Evolutionary conservation across 1,284 basidiomycete species (phyloP), one percentile per base, ranked within the genome.

Genomic region (Wolfiporia cocos): DNA sequence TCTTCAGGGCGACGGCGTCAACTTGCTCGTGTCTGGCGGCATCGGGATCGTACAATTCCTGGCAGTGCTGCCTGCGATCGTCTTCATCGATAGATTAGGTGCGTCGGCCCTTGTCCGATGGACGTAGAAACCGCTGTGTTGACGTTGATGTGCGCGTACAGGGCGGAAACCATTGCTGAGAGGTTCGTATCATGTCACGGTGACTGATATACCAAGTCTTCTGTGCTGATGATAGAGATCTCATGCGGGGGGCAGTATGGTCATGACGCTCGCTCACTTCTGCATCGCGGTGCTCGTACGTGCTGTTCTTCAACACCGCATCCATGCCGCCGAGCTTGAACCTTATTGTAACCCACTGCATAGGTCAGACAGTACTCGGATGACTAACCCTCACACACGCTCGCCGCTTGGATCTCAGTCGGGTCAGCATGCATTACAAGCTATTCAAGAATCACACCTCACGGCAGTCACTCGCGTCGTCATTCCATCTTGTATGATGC

Each of bases 21-120:
- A 76, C 0, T 67, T 91, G 0, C 53, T 87, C 22, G 80, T 83
- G 1, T 76, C 84, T 0, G 86, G 86, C 20, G 86, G 88, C 0
- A 78, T 90, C 49, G 86, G 85, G n/a, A 74, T 91, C 47, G 74
- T 84, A 7, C 86, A 90, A 53, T 78, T 87, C 49, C 43, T 90
- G 6, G 81, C 85, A 6, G 86, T 86, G 0, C 60, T 86, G 15
- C 87, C 87, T 12, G 81, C 77, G 1, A 86, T 91, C 34, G 49
- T 80, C 7, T 81, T 71, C 47, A 78, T 90, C 37, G 87, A 90
- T 57, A 66, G 64, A n/a, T 66, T 81, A 59, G 90, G 89, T 79
- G 49, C n/a, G 70, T 59, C 6, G 14, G 14, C 14, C 7, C 14
- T n/a, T n/a, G n/a, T n/a, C n/a, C n/a, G n/a, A n/a, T n/a, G n/a